These are phyloP conservation scores for Lepidium didymum DNA, from an alignment of 345 rosid species.

Conservation along the genomic window DNA sequence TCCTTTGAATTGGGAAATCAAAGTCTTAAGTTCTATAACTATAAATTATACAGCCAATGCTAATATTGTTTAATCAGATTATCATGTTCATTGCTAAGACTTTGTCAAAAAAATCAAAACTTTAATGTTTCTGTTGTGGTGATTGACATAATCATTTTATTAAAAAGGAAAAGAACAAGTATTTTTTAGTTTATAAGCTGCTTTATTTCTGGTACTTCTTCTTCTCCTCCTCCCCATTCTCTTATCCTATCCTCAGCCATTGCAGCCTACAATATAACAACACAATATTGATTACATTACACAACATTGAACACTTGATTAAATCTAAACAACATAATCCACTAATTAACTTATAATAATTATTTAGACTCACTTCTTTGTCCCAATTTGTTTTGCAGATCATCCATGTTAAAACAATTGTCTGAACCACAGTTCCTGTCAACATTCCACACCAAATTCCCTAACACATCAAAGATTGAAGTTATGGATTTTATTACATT, in stretches of 20 bases:
- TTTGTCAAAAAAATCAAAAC: too few species aligned
- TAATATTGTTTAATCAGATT: too few species aligned
- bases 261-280: conserved; percentile 47
- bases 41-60: background rate
- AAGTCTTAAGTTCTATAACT: too few species aligned
- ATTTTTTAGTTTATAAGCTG: background rate
- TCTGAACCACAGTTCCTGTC: conserved; percentile 53
- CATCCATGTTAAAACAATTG: conserved; percentile 46
- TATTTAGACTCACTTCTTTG: conserved; percentile 40
- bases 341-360: background rate
- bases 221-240: conserved; percentile 52
- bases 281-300: background rate
- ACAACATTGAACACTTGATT: background rate
- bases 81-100: too few species aligned
- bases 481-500: background rate
- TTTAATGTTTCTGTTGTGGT: too few species aligned
- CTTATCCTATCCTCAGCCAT: conserved; percentile 55
- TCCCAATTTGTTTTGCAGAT: conserved; percentile 63
- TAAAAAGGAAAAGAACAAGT: too few species aligned
- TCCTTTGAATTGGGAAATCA: background rate
- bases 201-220: background rate
- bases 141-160: too few species aligned
- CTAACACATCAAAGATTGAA: conserved; percentile 18
- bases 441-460: conserved; percentile 83
- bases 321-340: background rate